Conservation (phyloP, 306 rosid genomes). For the Clitoria ternatea region DNA sequence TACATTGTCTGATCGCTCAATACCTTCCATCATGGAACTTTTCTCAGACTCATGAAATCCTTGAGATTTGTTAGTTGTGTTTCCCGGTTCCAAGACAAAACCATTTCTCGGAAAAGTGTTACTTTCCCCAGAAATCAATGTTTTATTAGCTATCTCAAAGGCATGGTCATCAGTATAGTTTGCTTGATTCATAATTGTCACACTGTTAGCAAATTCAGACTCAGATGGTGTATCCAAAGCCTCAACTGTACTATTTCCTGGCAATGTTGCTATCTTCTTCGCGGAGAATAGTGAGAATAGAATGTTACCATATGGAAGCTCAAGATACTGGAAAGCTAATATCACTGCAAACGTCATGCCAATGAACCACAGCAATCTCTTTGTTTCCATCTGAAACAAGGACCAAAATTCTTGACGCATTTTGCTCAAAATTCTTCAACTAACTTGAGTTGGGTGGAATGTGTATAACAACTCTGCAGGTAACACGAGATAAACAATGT, state of each 20-base stretch:
- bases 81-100: conserved; percentile 25
- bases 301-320: conserved; percentile 47
- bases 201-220: conserved; percentile 17
- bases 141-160: conserved; percentile 29
- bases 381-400: conserved; percentile 47
- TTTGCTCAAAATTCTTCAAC: conserved; percentile 15
- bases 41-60: conserved; percentile 31
- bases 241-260: conserved; percentile 24
- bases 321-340: conserved; percentile 49
- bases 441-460: conserved; percentile 19
- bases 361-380: conserved; percentile 53
- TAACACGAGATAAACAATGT: conserved; percentile 2
- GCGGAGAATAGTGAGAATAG: conserved; percentile 40
- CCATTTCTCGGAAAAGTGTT: conserved; percentile 5
- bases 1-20: conserved; percentile 11
- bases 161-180: conserved; percentile 4
- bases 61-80: conserved; percentile 19
- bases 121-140: conserved; percentile 10
- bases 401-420: conserved; percentile 52
- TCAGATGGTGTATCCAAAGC: conserved; percentile 19
- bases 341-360: conserved; percentile 51
- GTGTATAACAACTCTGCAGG: conserved; percentile 42
- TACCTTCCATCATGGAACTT: conserved; percentile 1
- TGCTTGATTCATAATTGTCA: conserved; percentile 17
- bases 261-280: conserved; percentile 22